Evolutionary conservation across 2,329 filamentous ascomycete species (phyloP), one percentile per base, ranked within the genome.

Genomic region (Xylaria sp.): DNA sequence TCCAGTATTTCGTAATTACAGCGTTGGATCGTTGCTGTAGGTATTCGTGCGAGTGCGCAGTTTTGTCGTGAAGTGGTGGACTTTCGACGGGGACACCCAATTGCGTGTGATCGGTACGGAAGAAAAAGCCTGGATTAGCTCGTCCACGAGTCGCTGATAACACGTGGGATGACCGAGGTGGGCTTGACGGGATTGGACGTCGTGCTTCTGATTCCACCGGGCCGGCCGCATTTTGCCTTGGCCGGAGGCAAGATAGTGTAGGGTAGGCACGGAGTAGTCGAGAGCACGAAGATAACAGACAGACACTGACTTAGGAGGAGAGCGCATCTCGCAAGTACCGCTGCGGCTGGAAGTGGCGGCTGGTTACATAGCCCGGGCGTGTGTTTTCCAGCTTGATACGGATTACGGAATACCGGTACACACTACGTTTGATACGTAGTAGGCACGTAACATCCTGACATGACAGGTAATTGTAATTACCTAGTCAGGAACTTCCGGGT

Each of bases 271-370:
- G 37, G 23, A 30, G 23, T 30, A 30, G 23, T 30, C 23, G 23
- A 30, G 23, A 30, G 23, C 23, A 5, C 23, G 23, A 30, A 30
- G 23, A 30, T 30, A 30, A 42, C 37, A 42, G 37, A 42, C 8
- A 42, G 37, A 42, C 11, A 54, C 54, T 59, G 52, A 7, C 42
- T 39, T 16, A 16, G 23, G 4, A 13, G 16, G 18, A 49, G 34
- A 54, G 11, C 39, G 34, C 44, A 49, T 30, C 23, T 52, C 50
- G 19, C 7, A 62, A 23, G 63, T 65, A 65, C 57, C 62, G 59
- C 66, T 67, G 66, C 66, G 65, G 65, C 64, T 62, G 61, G 49
- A 59, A 55, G 63, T 65, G 65, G 64, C 58, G 54, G 67, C 65
- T 48, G 65, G 61, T 65, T 64, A 66, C 62, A 66, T 65, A 59